phyloP scores from a whole-genome alignment of 208 protist species.

The Crithidia fasciculata region DNA sequence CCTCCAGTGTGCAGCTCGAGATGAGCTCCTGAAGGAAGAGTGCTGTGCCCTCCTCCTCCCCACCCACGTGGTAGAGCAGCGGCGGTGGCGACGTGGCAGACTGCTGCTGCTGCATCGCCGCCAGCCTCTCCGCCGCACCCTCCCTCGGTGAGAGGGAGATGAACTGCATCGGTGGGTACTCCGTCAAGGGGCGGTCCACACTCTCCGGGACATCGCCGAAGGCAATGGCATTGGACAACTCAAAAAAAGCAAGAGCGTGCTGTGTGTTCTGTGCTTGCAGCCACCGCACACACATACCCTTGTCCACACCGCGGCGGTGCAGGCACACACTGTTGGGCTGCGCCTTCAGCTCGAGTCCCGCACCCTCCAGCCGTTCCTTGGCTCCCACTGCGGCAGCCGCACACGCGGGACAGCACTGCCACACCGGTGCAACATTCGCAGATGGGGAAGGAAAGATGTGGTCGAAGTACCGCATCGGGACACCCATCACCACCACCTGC shows the following conservation, averaged over 20 bases:
- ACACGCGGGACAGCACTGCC: constrained; percentile 45
- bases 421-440: neutral
- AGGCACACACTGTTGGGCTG: constrained; percentile 73
- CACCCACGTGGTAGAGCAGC: constrained; percentile 46
- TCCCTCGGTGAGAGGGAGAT: constrained; percentile 49
- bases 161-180: constrained; percentile 57
- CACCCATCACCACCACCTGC: constrained; percentile 63
- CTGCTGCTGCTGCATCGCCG: neutral
- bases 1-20: constrained; percentile 17
- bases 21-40: constrained; percentile 53
- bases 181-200: constrained; percentile 53
- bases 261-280: constrained; percentile 25
- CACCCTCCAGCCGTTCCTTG: constrained; percentile 14
- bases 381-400: constrained; percentile 22
- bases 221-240: constrained; percentile 37
- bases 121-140: constrained; percentile 13
- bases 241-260: constrained; percentile 25
- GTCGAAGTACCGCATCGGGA: constrained; percentile 48
- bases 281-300: constrained; percentile 58
- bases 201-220: constrained; percentile 61
- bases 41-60: constrained; percentile 68
- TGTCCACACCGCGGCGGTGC: constrained; percentile 45
- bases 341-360: constrained; percentile 45
- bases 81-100: neutral
- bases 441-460: constrained; percentile 32